Evolutionary conservation across 2,329 filamentous ascomycete genomes (phyloP).

Genomic region (Pseudonectria foliicola): DNA sequence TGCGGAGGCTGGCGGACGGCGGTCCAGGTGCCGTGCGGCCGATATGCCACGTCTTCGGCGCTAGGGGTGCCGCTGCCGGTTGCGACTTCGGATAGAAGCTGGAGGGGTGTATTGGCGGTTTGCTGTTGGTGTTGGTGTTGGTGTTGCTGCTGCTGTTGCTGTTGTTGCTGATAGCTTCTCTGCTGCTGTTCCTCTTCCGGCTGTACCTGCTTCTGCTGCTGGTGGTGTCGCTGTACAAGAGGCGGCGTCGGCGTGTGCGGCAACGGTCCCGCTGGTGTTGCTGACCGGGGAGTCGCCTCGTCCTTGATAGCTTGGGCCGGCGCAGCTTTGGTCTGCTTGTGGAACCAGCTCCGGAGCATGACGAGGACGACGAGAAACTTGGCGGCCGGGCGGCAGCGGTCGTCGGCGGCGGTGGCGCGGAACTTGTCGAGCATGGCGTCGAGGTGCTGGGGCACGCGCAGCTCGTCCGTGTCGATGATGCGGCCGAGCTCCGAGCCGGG

Average conservation of each 20-base stretch:
- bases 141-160: background rate
- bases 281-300: background rate
- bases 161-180: slow-evolving; percentile 5
- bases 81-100: slow-evolving; percentile 52
- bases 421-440: slow-evolving; percentile 65
- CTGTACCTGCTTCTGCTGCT: no score
- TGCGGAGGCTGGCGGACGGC: slow-evolving; percentile 21
- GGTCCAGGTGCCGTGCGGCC: slow-evolving; percentile 14
- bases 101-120: slow-evolving; percentile 44
- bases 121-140: slow-evolving; percentile 9
- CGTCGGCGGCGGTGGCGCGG: slow-evolving; percentile 52
- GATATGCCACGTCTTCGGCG: slow-evolving; percentile 2
- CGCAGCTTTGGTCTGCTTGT: slow-evolving; percentile 37
- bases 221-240: no score
- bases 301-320: background rate
- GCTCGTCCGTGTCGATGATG: slow-evolving; percentile 59
- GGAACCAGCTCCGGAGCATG: slow-evolving; percentile 66
- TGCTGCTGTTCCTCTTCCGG: no score
- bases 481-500: slow-evolving; percentile 60
- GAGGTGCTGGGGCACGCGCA: slow-evolving; percentile 60
- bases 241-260: no score
- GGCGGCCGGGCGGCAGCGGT: slow-evolving; percentile 56
- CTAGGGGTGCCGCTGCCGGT: slow-evolving; percentile 32
- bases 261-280: background rate
- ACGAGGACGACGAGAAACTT: slow-evolving; percentile 66